Base-by-base conservation (phyloP, 1,284 basidiomycete species). In the Apiotrichum porosum region DNA sequence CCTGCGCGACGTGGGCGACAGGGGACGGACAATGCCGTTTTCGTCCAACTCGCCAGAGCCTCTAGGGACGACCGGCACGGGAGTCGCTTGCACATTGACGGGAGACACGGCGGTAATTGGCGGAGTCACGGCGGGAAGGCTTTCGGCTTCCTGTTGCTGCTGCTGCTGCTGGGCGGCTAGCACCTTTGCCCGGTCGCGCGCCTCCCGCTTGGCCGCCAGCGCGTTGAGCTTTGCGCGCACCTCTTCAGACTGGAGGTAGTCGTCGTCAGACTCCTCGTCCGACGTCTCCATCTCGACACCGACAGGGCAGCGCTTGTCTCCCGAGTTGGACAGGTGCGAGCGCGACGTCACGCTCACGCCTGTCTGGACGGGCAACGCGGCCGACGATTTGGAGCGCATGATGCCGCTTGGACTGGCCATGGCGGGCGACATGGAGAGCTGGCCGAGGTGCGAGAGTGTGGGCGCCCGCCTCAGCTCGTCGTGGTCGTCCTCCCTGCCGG, bases 291-390 rank as follows among this genome's bases (percentile, higher is more conserved):
- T 45, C 34, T 60, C 58, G n/a, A 63, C 49, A 15, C 47, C 59
- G 9, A 49, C 46, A 3, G 59, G 58, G 0, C 46, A 35, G 18
- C 26, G 38, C 22, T 50, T 44, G 21, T 49, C 51, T n/a, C 44
- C 43, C 0, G 41, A 38, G 12, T 42, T 45, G 6, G 53, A 55
- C 24, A 28, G 37, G 21, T 48, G 46, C 22, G 43, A 48, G n/a
- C 46, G 48, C 4, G 44, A 52, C 2, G 64, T 68, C 1, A 70
- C 66, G 42, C 64, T 68, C 28, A 70, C 57, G 10, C 68, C 69
- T 0, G 60, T 65, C 38, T 69, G 61, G 3, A 71, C 63, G 12
- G 69, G 69, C 49, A 69, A 60, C 3, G 69, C 68, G 2, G 63
- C 66, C 1, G 61, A 62, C n/a, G 66, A 69, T 51, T 71, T 71